Conservation (phyloP, 2,329 filamentous ascomycete genomes). For the Xylariaceae sp. region DNA sequence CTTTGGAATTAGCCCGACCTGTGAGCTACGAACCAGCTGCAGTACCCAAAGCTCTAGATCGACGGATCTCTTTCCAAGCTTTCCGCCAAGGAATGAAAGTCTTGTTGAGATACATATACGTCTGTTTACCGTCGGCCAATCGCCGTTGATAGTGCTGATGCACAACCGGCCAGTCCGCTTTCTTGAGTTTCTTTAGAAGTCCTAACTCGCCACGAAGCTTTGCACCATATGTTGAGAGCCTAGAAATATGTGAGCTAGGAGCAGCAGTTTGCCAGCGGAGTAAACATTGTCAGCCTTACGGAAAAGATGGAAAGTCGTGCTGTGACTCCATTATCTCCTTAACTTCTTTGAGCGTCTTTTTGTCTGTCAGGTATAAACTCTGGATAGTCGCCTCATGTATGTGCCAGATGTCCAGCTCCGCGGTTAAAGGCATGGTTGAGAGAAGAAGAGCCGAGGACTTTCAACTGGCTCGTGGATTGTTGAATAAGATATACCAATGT, state of each 20-base stretch:
- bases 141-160: conserved; percentile 16
- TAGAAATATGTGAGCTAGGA: too few relatives aligned
- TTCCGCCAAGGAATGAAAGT: conserved; percentile 6
- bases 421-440: too few relatives aligned
- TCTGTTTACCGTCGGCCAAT: background rate
- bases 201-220: conserved; percentile 28
- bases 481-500: too few relatives aligned
- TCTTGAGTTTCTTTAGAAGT: conserved; percentile 32
- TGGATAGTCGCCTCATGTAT: too few relatives aligned
- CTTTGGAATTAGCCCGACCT: too few relatives aligned
- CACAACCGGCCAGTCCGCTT: conserved; percentile 23
- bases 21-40: too few relatives aligned
- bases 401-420: too few relatives aligned
- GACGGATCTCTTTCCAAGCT: conserved; percentile 15
- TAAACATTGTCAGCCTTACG: background rate
- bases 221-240: conserved; percentile 28
- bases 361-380: too few relatives aligned
- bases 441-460: too few relatives aligned
- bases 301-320: background rate
- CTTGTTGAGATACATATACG: conserved; percentile 6
- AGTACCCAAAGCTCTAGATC: conserved; percentile 3
- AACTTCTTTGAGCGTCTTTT: conserved; percentile 2
- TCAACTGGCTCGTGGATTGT: too few relatives aligned
- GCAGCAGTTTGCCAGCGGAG: too few relatives aligned
- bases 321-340: background rate